These are phyloP conservation scores for Colletotrichum spinosum DNA, from an alignment of 2,329 filamentous ascomycete genomes.

Conservation along the genomic window DNA sequence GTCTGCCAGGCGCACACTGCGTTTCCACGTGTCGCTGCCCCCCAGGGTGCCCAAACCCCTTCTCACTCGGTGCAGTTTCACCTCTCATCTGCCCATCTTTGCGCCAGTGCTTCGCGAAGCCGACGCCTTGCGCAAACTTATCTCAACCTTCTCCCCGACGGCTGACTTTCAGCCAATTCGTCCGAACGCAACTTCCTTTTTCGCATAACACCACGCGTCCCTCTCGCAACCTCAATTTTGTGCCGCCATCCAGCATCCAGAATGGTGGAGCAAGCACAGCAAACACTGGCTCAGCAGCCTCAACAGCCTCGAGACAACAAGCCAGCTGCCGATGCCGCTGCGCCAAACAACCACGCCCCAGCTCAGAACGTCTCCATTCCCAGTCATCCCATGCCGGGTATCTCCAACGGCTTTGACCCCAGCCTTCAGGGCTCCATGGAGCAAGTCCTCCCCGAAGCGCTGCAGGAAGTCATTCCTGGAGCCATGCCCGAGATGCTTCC, in stretches of 20 bases:
- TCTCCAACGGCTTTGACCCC: conserved; percentile 27
- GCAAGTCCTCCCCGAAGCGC: conserved; percentile 36
- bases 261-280: conserved; percentile 32
- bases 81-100: conserved; percentile 6
- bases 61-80: conserved; percentile 25
- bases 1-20: conserved; percentile 1
- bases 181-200: conserved; percentile 4
- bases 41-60: not conserved
- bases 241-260: not conserved
- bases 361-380: conserved; percentile 19
- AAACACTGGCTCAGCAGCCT: no score
- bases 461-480: conserved; percentile 38
- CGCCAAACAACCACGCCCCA: conserved; percentile 12
- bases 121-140: conserved; percentile 13
- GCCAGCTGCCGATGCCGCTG: conserved; percentile 13
- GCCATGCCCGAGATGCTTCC: conserved; percentile 37
- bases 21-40: not conserved
- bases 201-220: not conserved
- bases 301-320: conserved; percentile 19
- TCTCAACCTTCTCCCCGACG: conserved; percentile 9
- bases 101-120: conserved; percentile 12
- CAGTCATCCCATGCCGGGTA: conserved; percentile 22
- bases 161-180: conserved; percentile 1
- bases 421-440: conserved; percentile 35
- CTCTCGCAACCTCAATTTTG: not conserved